Base-by-base conservation (phyloP, 1,284 basidiomycete species). In the Puccinia polysora region DNA sequence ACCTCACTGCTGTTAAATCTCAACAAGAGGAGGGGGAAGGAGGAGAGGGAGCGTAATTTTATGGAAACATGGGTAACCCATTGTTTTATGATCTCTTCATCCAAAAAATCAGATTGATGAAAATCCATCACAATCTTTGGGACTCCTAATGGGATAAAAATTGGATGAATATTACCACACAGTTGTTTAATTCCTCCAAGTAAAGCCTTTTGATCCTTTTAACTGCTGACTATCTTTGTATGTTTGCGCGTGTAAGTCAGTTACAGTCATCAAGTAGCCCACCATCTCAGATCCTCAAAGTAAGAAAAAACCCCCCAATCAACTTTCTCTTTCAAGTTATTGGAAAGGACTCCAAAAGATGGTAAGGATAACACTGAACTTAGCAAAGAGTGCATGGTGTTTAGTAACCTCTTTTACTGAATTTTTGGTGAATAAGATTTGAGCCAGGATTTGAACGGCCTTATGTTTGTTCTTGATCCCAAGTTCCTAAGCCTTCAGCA, bases 41-140 rank as follows among this genome's bases (percentile, higher is more conserved):
- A n/a, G 8, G 12, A 45, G n/a, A 15, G n/a, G n/a, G 18, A 52
- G n/a, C 68, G 20, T 6, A 63, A 45, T 49, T 71, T 97, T 84
- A 91, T 96, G 82, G 89, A 91, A 77, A 96, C 92, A 78, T 97
- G 95, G 4, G 91, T 97, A 36, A 92, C 94, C 94, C 94, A 98
- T 76, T 93, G 87, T 62, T 85, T 86, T 74, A 93, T 84, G 18
- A 96, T 84, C 34, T 92, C 92, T 80, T 99, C 95, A 20, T 97
- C 93, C 56, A 99, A 82, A 23, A 97, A 83, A 77, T 98, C 95
- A 59, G 84, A 85, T 81, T 98, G 94, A 81, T 97, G 98, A 76
- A 96, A 85, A 10, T 82, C 86, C 95, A 98, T 97, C 75, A 99
- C 85, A 75, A 96, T 88, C 82, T 97, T 97, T 55, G 92, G 91